Evolutionary conservation across 495 filamentous ascomycete species (phyloP), one percentile per base, ranked within the genome.

Genomic region (Hypoxylon fuscum): DNA sequence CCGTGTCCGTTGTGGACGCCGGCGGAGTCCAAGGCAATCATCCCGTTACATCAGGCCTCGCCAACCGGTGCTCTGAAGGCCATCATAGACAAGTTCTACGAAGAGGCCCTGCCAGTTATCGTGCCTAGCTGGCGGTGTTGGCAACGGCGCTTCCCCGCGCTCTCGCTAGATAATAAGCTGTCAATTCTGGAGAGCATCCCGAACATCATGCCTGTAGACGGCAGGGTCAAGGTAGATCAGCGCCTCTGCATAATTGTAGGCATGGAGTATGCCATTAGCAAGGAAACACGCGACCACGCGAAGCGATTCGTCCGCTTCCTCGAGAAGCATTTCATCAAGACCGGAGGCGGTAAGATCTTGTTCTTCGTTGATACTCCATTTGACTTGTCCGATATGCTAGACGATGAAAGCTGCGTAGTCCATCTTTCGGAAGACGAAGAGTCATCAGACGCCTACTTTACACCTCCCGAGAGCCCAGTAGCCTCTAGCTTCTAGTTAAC

Each of bases 201-300:
- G 8, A 5, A 2, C 25, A 34, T 54, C 1, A 1, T 12, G 7
- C 1, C 22, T 25, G 5, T 11, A 2, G 15, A 3, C n/a, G 7
- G 17, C 14, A n/a, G 22, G 1, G 10, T 34, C 7, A 11, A 40
- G n/a, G 2, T 44, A 5, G 11, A 44, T 0, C 35, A 38, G 45
- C 37, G 27, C 5, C 17, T 52, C 21, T 59, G 37, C 15, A 45
- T 62, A 11, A 38, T 62, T 11, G 51, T 15, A 2, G 59, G 59
- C 3, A n/a, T 62, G 5, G 59, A 62, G 1, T 6, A 4, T 20
- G 59, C 31, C 5, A 18, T 37, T 12, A 38, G 20, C 18, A 18
- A 18, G 6, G 20, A 45, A 2, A 37, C 35, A 11, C 35, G 29
- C 15, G 20, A 10, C 17, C 0, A 20, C 0, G 35, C 54, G 1